Base-by-base conservation (phyloP, 2,329 filamentous ascomycete species). In the Talaromyces sp. region DNA sequence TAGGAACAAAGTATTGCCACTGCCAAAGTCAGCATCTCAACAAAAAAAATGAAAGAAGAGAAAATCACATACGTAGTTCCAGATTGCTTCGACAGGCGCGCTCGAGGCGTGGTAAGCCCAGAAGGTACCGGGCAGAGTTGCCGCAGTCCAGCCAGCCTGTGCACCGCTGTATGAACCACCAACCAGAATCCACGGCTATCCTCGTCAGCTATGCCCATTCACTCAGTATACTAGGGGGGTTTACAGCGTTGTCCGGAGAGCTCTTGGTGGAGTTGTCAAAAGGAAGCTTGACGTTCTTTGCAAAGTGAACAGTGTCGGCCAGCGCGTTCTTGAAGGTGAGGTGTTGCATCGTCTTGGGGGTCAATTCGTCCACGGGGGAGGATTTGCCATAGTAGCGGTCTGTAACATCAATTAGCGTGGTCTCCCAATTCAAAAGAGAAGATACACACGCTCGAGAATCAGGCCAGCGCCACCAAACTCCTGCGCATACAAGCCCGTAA, bases 21-120 rank as follows among this genome's bases (percentile, higher is more conserved):
- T 78, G 5, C 14, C 29, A 29, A 29, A 14, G 49, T 26, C 1
- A 49, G 21, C 26, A 8, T 24, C 19, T 43, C 14, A 13, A 38
- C n/a, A 9, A 26, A 35, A 26, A 32, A n/a, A n/a, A n/a, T n/a
- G n/a, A n/a, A n/a, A n/a, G n/a, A n/a, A 31, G 24, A 3, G 7
- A n/a, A 10, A 11, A 27, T 1, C 24, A 56, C 56, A 51, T 50
- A 77, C 75, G 66, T 81, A 85, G 69, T 86, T 76, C 26, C 79
- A 77, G 35, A 86, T 78, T 0, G 81, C 79, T 65, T 86, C 72
- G 0, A 86, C 82, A 0, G 82, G 81, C 0, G 80, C 84, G 67
- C 80, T 82, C 31, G 81, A 82, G 3, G 83, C 75, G 69, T 84
- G 82, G 64, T 86, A 86, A 1, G 83, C 83, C 83, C 83, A 86